phyloP scores from a whole-genome alignment of 768 basidiomycete genomes.

The Lactifluus hygrophoroides region DNA sequence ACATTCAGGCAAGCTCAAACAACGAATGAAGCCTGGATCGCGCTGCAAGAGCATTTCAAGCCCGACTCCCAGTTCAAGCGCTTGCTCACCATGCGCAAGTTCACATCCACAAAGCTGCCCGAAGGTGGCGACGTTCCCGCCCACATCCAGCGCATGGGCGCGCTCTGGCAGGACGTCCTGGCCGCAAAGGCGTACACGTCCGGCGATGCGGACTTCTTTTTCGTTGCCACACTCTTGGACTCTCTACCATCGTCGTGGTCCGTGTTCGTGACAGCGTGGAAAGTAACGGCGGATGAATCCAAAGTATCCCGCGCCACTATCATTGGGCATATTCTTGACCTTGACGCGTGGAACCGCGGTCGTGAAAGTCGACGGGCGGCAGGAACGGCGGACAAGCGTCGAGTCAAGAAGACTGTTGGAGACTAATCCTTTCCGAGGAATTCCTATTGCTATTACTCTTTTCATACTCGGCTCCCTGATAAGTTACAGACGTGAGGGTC shows the following conservation, averaged over 20 bases:
- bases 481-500: no score
- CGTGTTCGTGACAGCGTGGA: constrained; percentile 10
- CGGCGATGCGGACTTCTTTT: neutral
- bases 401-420: neutral
- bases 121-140: constrained; percentile 12
- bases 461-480: neutral
- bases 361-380: neutral
- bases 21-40: constrained; percentile 3
- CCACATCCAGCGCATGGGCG: constrained; percentile 16
- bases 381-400: neutral
- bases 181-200: neutral
- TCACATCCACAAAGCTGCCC: neutral
- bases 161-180: constrained; percentile 16
- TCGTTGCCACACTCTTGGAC: constrained; percentile 2
- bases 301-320: neutral
- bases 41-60: constrained; percentile 10
- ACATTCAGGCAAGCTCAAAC: neutral
- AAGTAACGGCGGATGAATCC: neutral
- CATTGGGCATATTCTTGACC: constrained; percentile 11
- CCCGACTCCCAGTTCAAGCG: constrained; percentile 10
- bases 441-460: neutral
- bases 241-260: constrained; percentile 15
- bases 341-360: constrained; percentile 14
- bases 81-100: constrained; percentile 10
- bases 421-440: neutral